Evolutionary conservation across 1,284 basidiomycete species (phyloP), one percentile per base, ranked within the genome.

Genomic region (Wolfiporia cocos): DNA sequence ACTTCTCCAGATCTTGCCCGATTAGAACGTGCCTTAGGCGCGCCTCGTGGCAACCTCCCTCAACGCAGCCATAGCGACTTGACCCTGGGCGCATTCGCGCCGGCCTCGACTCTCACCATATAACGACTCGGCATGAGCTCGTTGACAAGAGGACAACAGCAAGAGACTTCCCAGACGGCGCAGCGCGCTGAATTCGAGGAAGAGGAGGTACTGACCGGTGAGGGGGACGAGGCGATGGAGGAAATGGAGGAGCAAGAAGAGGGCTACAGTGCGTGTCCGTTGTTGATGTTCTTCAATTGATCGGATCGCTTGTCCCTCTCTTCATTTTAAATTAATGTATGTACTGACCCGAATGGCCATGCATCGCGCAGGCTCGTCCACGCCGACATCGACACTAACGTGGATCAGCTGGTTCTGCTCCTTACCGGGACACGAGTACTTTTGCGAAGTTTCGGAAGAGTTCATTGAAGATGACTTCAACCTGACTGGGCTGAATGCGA

Each of bases 381-480:
- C 86, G 6, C 86, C 86, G 24, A 89, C 86, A 48, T 89, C 86
- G 35, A 88, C 85, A 28, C 67, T 93, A 49, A 99, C 96, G 47
- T 96, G 92, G 92, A 95, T 95, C 59, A 87, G 86, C 55, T 99
- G 95, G 96, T 99, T 97, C 72, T 98, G 94, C 61, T 93, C 93
- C 17, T 70, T 99, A 34, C 93, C 96, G 4, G 96, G 96, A 4
- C 96, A 99, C 66, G 96, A 99, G 68, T 99, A 97, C 69, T 99
- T 98, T 64, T 94, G 90, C 65, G 92, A 95, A 67, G 93, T 98
- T 17, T 83, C 88, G 42, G 94, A 99, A 61, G 95, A 99, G 59
- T 99, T 98, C 64, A 99, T 99, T 64, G 96, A 99, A 63, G 96
- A 99, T 67, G 96, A 99, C 63, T 99, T 99, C 70, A 99, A 99